Evolutionary conservation across 2,329 filamentous ascomycete genomes (phyloP).

Genomic region (Xylaria sp.): DNA sequence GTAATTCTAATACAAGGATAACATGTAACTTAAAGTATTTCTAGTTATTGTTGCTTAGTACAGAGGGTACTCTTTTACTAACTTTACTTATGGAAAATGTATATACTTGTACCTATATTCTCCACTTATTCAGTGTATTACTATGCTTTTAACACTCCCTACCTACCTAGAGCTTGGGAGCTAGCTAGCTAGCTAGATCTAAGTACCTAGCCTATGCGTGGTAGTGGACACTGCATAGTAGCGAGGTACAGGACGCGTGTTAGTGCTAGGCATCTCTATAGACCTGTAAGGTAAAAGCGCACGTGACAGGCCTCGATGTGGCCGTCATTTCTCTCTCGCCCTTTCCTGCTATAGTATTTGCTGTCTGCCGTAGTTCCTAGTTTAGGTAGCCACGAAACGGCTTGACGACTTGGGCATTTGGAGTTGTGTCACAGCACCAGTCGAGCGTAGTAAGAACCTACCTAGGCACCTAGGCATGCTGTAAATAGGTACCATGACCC

Average conservation of each 20-base stretch:
- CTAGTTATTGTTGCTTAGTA: too few relatives aligned
- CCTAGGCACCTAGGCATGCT: background rate
- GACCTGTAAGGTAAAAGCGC: constrained; percentile 1
- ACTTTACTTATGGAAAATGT: too few relatives aligned
- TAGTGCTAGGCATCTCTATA: background rate
- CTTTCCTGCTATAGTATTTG: background rate
- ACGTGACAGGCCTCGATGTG: constrained; percentile 6
- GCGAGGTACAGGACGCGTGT: too few relatives aligned
- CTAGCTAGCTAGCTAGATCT: too few relatives aligned
- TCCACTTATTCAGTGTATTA: too few relatives aligned
- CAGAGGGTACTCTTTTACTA: too few relatives aligned
- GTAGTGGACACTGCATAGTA: too few relatives aligned
- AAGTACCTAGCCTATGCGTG: too few relatives aligned
- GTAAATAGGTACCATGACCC: constrained; percentile 18
- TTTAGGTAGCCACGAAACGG: background rate
- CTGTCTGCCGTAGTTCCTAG: background rate
- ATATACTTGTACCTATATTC: too few relatives aligned
- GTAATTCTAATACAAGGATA: too few relatives aligned
- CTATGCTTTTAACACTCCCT: too few relatives aligned
- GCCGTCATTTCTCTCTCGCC: background rate
- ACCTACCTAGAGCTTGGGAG: constrained; percentile 15
- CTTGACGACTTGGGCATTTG: background rate
- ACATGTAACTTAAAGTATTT: too few relatives aligned
- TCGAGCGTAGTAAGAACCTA: background rate
- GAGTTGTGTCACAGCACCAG: constrained; percentile 23